Conservation (phyloP, 352 stramenopile species). For the Pythium dissotocum region DNA sequence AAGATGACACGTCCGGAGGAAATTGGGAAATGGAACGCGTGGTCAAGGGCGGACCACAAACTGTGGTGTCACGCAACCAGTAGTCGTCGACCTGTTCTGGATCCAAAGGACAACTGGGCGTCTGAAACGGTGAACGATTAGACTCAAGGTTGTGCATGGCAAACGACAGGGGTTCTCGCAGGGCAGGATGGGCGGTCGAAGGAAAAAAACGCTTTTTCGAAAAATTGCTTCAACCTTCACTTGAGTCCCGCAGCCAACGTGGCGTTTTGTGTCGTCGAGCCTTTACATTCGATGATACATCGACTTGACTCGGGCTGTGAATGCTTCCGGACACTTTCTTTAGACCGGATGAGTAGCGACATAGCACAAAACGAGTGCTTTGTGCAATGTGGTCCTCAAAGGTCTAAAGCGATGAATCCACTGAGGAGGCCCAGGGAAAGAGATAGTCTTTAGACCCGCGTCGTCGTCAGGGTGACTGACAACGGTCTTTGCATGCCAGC, state of each 20-base stretch:
- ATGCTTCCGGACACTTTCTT: neutral
- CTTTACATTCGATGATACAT: slow-evolving; percentile 1
- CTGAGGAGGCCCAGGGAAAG: neutral
- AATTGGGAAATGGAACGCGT: slow-evolving; percentile 2
- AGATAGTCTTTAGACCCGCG: neutral
- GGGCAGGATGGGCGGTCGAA: neutral
- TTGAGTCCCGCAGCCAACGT: neutral
- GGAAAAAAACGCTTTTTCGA: neutral
- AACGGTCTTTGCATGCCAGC: slow-evolving; percentile 5
- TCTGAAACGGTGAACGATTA: neutral
- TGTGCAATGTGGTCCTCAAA: too few species aligned
- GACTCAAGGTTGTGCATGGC: neutral
- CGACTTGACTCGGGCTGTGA: neutral
- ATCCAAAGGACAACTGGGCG: slow-evolving; percentile 4
- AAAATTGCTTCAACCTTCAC: neutral
- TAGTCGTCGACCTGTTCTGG: slow-evolving; percentile 5
- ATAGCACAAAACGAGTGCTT: too few species aligned
- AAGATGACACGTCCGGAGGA: slow-evolving; percentile 4
- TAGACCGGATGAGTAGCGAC: neutral
- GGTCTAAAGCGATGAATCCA: too few species aligned
- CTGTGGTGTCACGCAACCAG: slow-evolving; percentile 5
- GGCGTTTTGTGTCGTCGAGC: neutral
- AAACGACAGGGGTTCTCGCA: neutral
- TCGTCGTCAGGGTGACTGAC: neutral
- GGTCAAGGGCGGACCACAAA: slow-evolving; percentile 13